phyloP scores from a whole-genome alignment of 2,329 filamentous ascomycete species.

The Camptophora hylomeconis region DNA sequence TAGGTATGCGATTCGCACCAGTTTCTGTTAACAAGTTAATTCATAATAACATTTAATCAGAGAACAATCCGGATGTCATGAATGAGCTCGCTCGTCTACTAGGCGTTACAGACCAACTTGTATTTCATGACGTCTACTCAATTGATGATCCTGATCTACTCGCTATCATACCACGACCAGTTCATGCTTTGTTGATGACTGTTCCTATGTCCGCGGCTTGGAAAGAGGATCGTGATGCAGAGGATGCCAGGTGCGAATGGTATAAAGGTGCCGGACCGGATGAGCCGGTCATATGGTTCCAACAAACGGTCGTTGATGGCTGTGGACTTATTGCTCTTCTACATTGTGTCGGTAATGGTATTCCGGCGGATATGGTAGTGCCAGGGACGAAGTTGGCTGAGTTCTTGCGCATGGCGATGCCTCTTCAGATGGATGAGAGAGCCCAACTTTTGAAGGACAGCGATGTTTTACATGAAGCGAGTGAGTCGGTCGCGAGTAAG shows the following conservation, averaged over 20 bases:
- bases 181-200: conserved; percentile 42
- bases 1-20: too few species aligned
- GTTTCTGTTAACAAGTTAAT: too few species aligned
- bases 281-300: conserved; percentile 46
- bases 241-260: conserved; percentile 26
- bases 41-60: too few species aligned
- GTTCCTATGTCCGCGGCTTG: conserved; percentile 23
- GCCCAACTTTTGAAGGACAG: conserved; percentile 40
- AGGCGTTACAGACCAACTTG: conserved; percentile 32
- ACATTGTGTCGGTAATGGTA: conserved; percentile 40
- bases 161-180: conserved; percentile 38
- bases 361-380: conserved; percentile 28
- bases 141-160: conserved; percentile 38
- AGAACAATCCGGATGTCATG: conserved; percentile 46
- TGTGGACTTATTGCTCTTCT: conserved; percentile 47
- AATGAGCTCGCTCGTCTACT: conserved; percentile 36
- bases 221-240: conserved; percentile 25
- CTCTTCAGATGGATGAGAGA: conserved; percentile 31
- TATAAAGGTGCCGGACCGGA: conserved; percentile 35
- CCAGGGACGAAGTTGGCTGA: conserved; percentile 31
- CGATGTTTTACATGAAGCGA: conserved; percentile 17
- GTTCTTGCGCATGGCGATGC: conserved; percentile 31
- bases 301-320: conserved; percentile 43
- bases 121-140: conserved; percentile 42
- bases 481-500: conserved; percentile 14